These are phyloP conservation scores for Alternaria sp. DNA, from an alignment of 2,329 filamentous ascomycete genomes.

Conservation along the genomic window DNA sequence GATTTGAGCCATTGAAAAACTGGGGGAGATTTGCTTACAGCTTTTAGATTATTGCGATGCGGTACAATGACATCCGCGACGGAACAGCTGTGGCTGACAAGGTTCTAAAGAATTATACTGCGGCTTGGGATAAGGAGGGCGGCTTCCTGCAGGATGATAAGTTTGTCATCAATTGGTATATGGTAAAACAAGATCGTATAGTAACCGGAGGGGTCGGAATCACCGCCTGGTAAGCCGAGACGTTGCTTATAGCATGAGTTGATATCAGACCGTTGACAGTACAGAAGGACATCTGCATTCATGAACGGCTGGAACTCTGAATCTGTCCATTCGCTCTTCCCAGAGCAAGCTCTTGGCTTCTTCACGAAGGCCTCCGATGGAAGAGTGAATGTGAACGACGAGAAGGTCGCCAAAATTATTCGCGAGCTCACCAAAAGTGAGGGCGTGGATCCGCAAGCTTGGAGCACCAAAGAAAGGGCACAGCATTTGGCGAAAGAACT, in stretches of 20 bases:
- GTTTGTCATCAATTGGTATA: neutral
- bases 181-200: neutral
- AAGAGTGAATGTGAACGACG: neutral
- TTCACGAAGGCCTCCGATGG: neutral
- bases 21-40: neutral
- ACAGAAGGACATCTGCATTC: neutral
- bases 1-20: constrained; percentile 3
- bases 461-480: neutral
- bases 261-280: neutral
- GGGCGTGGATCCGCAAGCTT: neutral
- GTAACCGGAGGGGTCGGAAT: neutral
- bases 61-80: constrained; percentile 48
- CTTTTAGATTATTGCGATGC: constrained; percentile 48
- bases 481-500: neutral
- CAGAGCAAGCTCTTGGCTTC: neutral
- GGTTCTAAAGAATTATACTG: constrained; percentile 51
- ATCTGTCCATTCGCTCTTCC: neutral
- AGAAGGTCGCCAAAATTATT: neutral
- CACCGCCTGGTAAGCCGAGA: neutral
- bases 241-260: neutral
- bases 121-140: constrained; percentile 43
- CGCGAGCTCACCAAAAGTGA: neutral
- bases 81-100: constrained; percentile 43
- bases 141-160: constrained; percentile 1
- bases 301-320: constrained; percentile 2